phyloP scores from a whole-genome alignment of 2,329 filamentous ascomycete species.

The Aspergillus uvarum region DNA sequence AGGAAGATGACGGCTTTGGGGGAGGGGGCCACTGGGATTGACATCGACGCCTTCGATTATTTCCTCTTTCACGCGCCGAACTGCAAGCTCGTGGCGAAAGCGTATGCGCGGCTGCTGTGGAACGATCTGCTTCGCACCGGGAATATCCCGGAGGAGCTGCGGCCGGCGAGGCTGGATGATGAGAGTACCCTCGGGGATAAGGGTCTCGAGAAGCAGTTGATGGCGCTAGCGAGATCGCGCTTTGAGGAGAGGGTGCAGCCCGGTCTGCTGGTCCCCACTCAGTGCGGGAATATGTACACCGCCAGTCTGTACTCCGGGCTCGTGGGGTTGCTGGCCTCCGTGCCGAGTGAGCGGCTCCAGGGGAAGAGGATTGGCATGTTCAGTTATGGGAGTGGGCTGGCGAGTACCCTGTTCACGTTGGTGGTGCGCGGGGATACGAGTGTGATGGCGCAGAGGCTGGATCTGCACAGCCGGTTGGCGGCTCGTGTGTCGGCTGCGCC shows the following conservation, averaged over 20 bases:
- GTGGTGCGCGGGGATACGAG: conserved; percentile 68
- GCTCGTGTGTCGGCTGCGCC: conserved; percentile 66
- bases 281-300: conserved; percentile 67
- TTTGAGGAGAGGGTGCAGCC: conserved; percentile 76
- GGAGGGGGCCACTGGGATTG: too few relatives aligned
- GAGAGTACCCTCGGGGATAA: conserved; percentile 77
- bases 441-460: conserved; percentile 64
- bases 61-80: conserved; percentile 79
- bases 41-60: conserved; percentile 79
- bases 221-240: conserved; percentile 78
- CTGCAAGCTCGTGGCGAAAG: conserved; percentile 85
- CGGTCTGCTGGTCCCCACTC: conserved; percentile 71
- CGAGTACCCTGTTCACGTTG: conserved; percentile 69
- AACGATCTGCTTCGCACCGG: conserved; percentile 76
- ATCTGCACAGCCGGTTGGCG: conserved; percentile 68
- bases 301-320: conserved; percentile 60
- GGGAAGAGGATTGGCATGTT: conserved; percentile 74
- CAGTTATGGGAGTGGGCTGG: conserved; percentile 76
- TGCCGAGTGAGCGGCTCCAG: conserved; percentile 61
- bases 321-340: conserved; percentile 62
- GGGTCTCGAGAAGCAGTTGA: conserved; percentile 81
- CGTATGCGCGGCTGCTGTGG: conserved; percentile 81
- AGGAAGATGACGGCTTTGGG: too few relatives aligned
- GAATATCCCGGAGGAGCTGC: conserved; percentile 72
- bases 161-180: conserved; percentile 68